Conservation (phyloP, 441 rosid species). For the Populus hybrid region DNA sequence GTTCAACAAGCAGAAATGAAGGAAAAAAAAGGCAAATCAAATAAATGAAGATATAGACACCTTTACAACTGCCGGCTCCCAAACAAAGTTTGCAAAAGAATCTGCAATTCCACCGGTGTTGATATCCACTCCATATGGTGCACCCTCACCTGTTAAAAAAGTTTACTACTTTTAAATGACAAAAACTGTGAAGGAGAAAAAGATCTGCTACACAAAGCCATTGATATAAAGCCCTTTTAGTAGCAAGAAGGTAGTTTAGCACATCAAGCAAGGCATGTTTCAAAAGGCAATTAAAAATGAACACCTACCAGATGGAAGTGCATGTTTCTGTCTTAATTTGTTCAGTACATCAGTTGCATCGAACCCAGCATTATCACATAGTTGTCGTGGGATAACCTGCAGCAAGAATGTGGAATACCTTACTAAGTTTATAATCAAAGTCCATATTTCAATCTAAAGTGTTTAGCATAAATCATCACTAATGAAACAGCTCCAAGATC, state of each 20-base stretch:
- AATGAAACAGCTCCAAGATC: background rate
- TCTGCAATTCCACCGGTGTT: constrained; percentile 95
- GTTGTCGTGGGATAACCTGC: constrained; percentile 95
- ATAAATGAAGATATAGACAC: constrained; percentile 28
- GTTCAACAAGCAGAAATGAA: background rate
- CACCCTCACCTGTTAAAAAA: constrained; percentile 70
- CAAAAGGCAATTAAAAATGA: background rate
- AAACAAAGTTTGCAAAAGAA: constrained; percentile 91
- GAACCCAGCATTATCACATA: constrained; percentile 99
- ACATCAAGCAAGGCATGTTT: background rate
- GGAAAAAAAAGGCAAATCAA: background rate
- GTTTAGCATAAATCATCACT: background rate
- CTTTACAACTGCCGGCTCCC: constrained; percentile 99
- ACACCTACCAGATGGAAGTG: constrained; percentile 69
- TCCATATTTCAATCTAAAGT: background rate
- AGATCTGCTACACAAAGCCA: background rate
- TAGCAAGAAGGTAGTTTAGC: background rate
- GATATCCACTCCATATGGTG: constrained; percentile 92
- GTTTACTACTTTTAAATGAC: background rate
- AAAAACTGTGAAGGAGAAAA: background rate
- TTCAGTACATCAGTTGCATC: constrained; percentile 98
- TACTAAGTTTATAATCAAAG: background rate
- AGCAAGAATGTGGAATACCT: constrained; percentile 11
- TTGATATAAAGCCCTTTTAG: background rate
- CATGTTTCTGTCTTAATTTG: constrained; percentile 96